Base-by-base conservation (phyloP, 75 land plant species). In the Gnetum montanum region DNA sequence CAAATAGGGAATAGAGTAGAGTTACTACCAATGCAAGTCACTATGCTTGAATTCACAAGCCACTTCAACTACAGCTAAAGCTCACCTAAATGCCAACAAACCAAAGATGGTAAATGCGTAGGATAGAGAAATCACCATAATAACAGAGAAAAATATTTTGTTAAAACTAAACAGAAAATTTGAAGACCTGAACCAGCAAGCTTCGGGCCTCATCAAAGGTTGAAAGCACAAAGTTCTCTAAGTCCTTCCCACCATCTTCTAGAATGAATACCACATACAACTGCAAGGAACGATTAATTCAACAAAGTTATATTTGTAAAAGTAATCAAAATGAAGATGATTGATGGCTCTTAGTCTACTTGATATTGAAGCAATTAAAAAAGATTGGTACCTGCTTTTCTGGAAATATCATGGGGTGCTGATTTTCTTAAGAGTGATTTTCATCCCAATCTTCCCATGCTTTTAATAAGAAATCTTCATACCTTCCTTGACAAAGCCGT, bases 401-500 rank as follows among this genome's bases (percentile, higher is more conserved):
- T 10, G 78, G 72, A 62, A 95, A 95, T 53, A 65, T 61, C 70
- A 64, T 71, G 1, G 99, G 99, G 50, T 95, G 88, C 49, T 95
- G 92, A 76, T 95, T 95, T 71, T 95, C 99, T 26, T 96, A 95
- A 30, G 64, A 49, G 75, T 79, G 65, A 24, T 67, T 45, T 23
- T 59, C 76, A 78, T 95, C 96, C 96, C 92, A 90, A 2, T 65
- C 69, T 62, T 95, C 85, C 99, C 99, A 95, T 36, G 96, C 96
- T 16, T 52, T 65, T 2, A 90, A 60, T 19, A 95, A 49, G n/a
- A 56, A 40, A 34, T 67, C 34, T 58, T 81, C 91, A 73, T 95
- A 95, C 16, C 51, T 31, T 24, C 99, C 99, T 69, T 78, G 80
- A 61, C 98, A 94, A 12, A 94, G 74, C 30, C 61, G 66, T 51